Conservation (phyloP, 257 asterid species). For the Pogostemon cablin region DNA sequence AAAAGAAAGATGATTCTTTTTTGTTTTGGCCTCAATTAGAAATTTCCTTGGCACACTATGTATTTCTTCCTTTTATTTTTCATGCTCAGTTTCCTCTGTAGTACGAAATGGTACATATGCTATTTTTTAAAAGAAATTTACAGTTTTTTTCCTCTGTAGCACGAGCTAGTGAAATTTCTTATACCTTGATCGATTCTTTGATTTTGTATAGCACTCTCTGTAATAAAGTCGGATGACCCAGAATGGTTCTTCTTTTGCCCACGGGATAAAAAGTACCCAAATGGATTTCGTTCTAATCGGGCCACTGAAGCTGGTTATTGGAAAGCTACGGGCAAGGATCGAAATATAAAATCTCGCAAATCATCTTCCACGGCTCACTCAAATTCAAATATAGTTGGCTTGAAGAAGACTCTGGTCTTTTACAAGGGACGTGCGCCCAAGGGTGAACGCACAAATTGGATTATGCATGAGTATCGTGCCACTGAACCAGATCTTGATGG, state of each 20-base stretch:
- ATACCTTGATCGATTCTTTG: slow-evolving; percentile 6
- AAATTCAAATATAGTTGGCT: slow-evolving; percentile 56
- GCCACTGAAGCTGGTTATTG: slow-evolving; percentile 85
- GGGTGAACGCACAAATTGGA: slow-evolving; percentile 81
- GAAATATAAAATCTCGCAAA: slow-evolving; percentile 62
- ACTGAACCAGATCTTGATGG: slow-evolving; percentile 88
- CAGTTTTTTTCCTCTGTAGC: slow-evolving; percentile 20
- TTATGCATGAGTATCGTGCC: slow-evolving; percentile 87
- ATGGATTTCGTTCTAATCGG: slow-evolving; percentile 76
- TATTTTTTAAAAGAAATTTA: background rate
- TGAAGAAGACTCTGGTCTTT: slow-evolving; percentile 85
- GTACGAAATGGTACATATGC: background rate
- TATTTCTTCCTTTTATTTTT: background rate
- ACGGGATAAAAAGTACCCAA: slow-evolving; percentile 73
- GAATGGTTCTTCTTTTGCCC: slow-evolving; percentile 89
- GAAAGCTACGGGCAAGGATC: slow-evolving; percentile 92
- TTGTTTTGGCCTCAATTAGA: background rate
- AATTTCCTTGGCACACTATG: slow-evolving; percentile 10
- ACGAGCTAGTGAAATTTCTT: slow-evolving; percentile 13
- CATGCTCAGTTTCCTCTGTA: background rate
- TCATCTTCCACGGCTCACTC: slow-evolving; percentile 46
- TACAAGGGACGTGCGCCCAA: slow-evolving; percentile 87
- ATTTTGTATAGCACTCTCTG: slow-evolving; percentile 62
- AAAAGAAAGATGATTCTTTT: background rate
- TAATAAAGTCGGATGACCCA: slow-evolving; percentile 72